Evolutionary conservation across 1,284 basidiomycete genomes (phyloP), one percentile per base, ranked within the genome.

Genomic region (Gomphus bonarii): DNA sequence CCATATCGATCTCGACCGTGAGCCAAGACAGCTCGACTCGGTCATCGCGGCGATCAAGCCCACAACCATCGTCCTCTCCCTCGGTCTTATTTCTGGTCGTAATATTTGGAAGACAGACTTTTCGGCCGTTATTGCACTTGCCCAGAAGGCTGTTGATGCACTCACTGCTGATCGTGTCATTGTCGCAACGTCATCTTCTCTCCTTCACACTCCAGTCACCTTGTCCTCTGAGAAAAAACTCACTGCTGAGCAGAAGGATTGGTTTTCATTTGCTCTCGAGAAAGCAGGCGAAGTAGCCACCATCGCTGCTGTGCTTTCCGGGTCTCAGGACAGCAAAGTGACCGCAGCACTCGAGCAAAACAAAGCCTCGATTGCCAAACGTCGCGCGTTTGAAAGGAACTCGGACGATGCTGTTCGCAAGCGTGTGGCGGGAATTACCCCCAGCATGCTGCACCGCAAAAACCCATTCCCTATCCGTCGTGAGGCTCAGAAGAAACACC

Each of bases 81-180:
- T 99, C 63, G 97, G 97, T 76, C 73, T 99, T 62, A 91, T 99
- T 63, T 99, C 97, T 46, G 97, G 97, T 62, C 93, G 97, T 70
- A 99, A 99, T 81, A 93, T 99, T 77, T 99, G 97, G 97, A 99
- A 99, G 85, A 91, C 86, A 62, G 95, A 99, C 76, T 86, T 99
- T 67, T 76, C 79, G 65, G 85, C 83, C 54, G 88, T 91, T 60
- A 80, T 95, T 75, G 84, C 87, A 68, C 75, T 84, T 54, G 92
- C 83, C 60, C 84, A 95, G 77, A 91, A 88, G 73, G 95, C 93
- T 55, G 75, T 95, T 65, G 81, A 84, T 55, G 78, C 75, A 50
- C 85, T 97, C 65, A 92, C 92, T 61, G 73, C 77, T 63, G 88
- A 92, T 64, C 92, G 94, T 63, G 91, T 99, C 68, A 82, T 97